Evolutionary conservation across 176 grass and related monocot genomes (phyloP), one percentile per base, ranked within the genome.

Genomic region (Urochloa ruziziensis): DNA sequence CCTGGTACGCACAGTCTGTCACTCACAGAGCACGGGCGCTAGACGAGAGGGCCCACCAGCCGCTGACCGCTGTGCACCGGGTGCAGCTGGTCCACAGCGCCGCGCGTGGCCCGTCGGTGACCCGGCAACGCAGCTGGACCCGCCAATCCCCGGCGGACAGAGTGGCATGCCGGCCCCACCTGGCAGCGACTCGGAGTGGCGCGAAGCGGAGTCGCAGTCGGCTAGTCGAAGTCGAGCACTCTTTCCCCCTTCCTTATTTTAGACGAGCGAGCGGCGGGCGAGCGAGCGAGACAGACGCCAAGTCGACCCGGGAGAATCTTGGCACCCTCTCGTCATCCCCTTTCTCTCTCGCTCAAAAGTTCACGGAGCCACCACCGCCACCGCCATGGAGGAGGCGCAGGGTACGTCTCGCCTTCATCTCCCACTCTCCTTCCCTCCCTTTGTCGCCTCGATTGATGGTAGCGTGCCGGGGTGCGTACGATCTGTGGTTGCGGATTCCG

Each of bases 361-460:
- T 72, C 14, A 16, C 6, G 75, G 66, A 62, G 39, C 69, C 68
- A 14, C 6, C 64, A 1, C 48, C 32, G 17, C 23, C 13, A 4
- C 10, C 43, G 25, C 85, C 73, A 91, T 96, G 88, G 94, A 93
- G 40, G 88, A 96, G 25, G 80, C 94, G 21, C 88, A 88, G 82
- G 90, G 93, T 95, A 86, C 25, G 79, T 46, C 25, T 39, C 73
- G 1, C 56, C 27, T 1, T 1, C 56, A 4, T 13, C 56, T 4
- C 54, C 7, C 27, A 16, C 18, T 10, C 51, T n/a, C n/a, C n/a
- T n/a, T n/a, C n/a, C n/a, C n/a, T n/a, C n/a, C n/a, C n/a, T n/a
- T n/a, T n/a, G n/a, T n/a, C 57, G 0, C 25, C 56, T 25, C 25
- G 56, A 23, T 10, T 58, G 23, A 12, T 70, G 12, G 9, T 27